These are phyloP conservation scores for Nigrospora oryzae DNA, from an alignment of 2,329 filamentous ascomycete genomes.

Conservation along the genomic window DNA sequence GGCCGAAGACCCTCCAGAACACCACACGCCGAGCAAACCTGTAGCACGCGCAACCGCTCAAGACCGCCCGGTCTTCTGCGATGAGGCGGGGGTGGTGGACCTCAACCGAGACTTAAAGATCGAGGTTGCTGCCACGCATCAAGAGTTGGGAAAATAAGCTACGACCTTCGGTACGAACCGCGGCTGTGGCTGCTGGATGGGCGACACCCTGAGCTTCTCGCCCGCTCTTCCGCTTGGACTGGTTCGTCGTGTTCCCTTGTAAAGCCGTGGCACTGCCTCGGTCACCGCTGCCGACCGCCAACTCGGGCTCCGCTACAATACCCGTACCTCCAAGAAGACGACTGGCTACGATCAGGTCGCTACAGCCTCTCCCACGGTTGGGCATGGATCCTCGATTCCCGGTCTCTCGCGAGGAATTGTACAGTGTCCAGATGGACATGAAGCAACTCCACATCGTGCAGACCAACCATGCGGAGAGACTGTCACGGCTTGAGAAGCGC, in stretches of 20 bases:
- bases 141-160: background rate
- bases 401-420: constrained; percentile 54
- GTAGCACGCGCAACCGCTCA: background rate
- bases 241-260: background rate
- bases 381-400: constrained; percentile 59
- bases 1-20: background rate
- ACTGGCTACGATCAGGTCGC: background rate
- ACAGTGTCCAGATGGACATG: constrained; percentile 62
- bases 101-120: constrained; percentile 18
- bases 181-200: constrained; percentile 6
- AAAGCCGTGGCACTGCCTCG: no score
- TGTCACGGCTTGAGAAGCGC: constrained; percentile 55
- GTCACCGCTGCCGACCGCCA: no score
- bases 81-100: constrained; percentile 25
- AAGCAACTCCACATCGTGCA: constrained; percentile 59
- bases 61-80: constrained; percentile 23
- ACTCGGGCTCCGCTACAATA: no score
- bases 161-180: background rate
- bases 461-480: constrained; percentile 51
- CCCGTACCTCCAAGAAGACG: no score
- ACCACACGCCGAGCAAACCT: background rate
- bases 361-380: constrained; percentile 9
- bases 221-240: background rate
- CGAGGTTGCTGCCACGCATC: constrained; percentile 9
- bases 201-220: constrained; percentile 1